Evolutionary conservation across 768 basidiomycete genomes (phyloP).

Genomic region (Leccinum longicurvipes): DNA sequence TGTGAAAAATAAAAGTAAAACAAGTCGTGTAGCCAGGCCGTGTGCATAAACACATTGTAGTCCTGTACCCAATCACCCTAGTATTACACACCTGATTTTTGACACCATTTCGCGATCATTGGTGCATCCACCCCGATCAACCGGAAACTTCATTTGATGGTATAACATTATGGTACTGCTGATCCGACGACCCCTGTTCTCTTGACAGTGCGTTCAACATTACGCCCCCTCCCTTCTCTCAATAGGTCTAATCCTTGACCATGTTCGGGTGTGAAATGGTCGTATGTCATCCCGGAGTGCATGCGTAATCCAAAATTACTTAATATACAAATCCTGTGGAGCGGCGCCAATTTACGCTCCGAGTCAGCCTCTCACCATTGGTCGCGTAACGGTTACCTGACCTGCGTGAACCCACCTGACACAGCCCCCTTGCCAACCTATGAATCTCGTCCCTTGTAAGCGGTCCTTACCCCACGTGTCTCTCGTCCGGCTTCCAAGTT

Average conservation of each 20-base stretch:
- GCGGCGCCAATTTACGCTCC: slow-evolving; percentile 1
- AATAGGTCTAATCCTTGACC: neutral
- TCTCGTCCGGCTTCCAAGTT: slow-evolving; percentile 7
- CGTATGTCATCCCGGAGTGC: slow-evolving; percentile 5
- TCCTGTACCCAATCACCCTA: neutral
- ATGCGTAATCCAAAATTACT: slow-evolving; percentile 19
- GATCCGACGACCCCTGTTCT: neutral
- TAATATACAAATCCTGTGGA: slow-evolving; percentile 19
- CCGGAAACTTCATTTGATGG: neutral
- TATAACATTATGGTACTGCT: slow-evolving; percentile 1
- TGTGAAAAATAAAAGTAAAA: neutral
- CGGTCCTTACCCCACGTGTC: slow-evolving; percentile 9
- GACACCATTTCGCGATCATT: slow-evolving; percentile 1
- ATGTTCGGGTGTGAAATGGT: slow-evolving; percentile 25
- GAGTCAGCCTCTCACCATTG: slow-evolving; percentile 3
- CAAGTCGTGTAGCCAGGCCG: too few relatives aligned
- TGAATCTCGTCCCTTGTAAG: neutral
- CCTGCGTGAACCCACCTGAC: slow-evolving; percentile 8
- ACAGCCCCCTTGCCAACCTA: slow-evolving; percentile 2
- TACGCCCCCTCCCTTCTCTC: slow-evolving; percentile 4
- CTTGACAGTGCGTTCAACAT: slow-evolving; percentile 4
- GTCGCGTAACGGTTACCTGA: slow-evolving; percentile 9
- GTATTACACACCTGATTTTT: neutral
- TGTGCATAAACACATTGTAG: slow-evolving; percentile 21
- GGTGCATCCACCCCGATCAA: slow-evolving; percentile 16